Base-by-base conservation (phyloP, 768 basidiomycete species). In the Coprinopsis marcescibilis region DNA sequence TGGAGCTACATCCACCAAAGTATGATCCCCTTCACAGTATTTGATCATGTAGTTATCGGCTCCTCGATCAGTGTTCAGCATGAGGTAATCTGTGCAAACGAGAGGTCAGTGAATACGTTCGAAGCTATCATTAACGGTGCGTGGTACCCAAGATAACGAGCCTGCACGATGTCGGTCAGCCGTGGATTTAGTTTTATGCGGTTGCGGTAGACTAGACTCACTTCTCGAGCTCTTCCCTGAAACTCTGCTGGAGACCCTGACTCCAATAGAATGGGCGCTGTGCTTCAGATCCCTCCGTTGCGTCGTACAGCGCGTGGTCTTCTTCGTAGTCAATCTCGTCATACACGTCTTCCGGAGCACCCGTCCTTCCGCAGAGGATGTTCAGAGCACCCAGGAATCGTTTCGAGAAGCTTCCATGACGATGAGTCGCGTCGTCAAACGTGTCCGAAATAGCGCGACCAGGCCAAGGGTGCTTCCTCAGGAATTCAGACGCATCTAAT, bases 1-100 rank as follows among this genome's bases (percentile, higher is more conserved):
- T 8, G 89, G 89, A 1, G 86, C 88, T 20, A 88, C 80, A 49
- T 89, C 84, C 23, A 91, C 81, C 35, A 86, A 71, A 59, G 85
- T 89, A 48, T 86, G 85, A 32, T 79, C 81, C 35, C 77, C 83
- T 65, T 88, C 85, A 60, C 89, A 91, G 59, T 83, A 89, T 62
- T 89, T 91, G 65, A 92, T 85, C 89, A 92, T 92, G 64, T 87
- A 92, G 62, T 91, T 90, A 68, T 91, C 89, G 1, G 88, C 83
- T 29, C 76, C 84, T 42, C 90, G 80, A 60, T 92, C 91, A 15
- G 92, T 94, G 62, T 93, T 94, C 43, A 90, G 79, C 85, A 94
- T 94, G 35, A 95, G 72, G 65, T 86, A 91, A 64, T 94, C 90
- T 87, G 51, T 19, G 19, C 1, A 17, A 7, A 53, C 49, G 23